These are phyloP conservation scores for Fomitopsis serialis DNA, from an alignment of 768 basidiomycete genomes.

Conservation along the genomic window DNA sequence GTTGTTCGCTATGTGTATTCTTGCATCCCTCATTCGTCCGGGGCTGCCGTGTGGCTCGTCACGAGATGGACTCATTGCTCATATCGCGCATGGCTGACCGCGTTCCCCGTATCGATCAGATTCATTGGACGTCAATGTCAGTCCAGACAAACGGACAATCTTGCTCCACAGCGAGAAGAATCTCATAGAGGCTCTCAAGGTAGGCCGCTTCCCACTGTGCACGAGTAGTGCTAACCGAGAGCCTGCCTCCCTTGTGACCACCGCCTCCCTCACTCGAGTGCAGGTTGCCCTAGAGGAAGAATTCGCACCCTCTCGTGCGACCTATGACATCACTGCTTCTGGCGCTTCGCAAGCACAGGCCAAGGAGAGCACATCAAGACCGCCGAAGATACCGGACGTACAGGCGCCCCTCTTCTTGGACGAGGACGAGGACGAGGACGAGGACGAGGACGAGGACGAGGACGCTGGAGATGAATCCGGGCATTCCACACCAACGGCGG, in stretches of 20 bases:
- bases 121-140: constrained; percentile 88
- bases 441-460: not conserved
- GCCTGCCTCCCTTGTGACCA: too few relatives aligned
- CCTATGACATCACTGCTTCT: constrained; percentile 46
- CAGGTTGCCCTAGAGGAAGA: constrained; percentile 62
- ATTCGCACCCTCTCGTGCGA: constrained; percentile 69
- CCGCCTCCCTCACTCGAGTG: not conserved
- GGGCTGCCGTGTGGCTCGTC: too few relatives aligned
- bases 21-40: not conserved
- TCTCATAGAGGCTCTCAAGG: constrained; percentile 75
- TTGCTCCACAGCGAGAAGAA: constrained; percentile 84
- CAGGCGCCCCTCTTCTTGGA: constrained; percentile 17
- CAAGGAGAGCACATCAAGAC: constrained; percentile 1
- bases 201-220: constrained; percentile 21
- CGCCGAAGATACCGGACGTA: not conserved
- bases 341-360: not conserved
- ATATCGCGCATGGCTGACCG: not conserved
- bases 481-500: too few relatives aligned
- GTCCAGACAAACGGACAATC: constrained; percentile 95
- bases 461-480: not conserved
- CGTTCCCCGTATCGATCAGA: constrained; percentile 33
- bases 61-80: too few relatives aligned
- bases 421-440: constrained; percentile 9
- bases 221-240: not conserved
- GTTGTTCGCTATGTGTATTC: not conserved